Base-by-base conservation (phyloP, 352 stramenopile genomes). In the Proteromonas lacertae region DNA sequence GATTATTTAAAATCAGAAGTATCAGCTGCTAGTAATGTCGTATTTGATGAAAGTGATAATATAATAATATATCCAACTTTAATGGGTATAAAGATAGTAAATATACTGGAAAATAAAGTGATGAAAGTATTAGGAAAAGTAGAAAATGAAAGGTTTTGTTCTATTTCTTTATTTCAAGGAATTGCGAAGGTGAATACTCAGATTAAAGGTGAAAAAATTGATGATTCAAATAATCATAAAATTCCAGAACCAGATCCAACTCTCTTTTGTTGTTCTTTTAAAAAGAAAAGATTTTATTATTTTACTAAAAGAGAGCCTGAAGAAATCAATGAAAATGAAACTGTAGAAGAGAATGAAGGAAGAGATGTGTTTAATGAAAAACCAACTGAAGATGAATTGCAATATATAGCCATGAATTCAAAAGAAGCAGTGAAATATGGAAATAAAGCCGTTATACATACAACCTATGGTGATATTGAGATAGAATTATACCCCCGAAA, bases 291-390 rank as follows among this genome's bases (percentile, higher is more conserved):
- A 9, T 93, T 99, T 46, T 96, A 90, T 38, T 54, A 91, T 17
- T 95, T 96, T 50, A 90, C 72, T 34, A 64, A 75, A 10, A 58
- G 77, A 29, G 81, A 93, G 45, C 82, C 81, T 0, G 51, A 79
- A 1, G 62, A 79, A 16, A 36, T 18, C 9, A 46, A 46, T 5
- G 32, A 29, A 31, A 44, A 55, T 33, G 37, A 23, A 13, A 24
- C 49, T n/a, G 35, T 25, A 24, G 49, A 51, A 21, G 34, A 44
- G 7, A n/a, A 12, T 21, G 4, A 12, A 4, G 57, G 64, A 2
- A 61, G 80, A 20, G 84, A 99, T 43, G 67, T 94, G 29, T 88
- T 94, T 45, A 99, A 96, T 43, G 84, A 97, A 56, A 80, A 87
- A 19, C 82, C 82, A 14, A 82, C 77, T 37, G 55, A 81, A 7